phyloP scores from a whole-genome alignment of 139 green algal species.

The Zygnema cylindricum region DNA sequence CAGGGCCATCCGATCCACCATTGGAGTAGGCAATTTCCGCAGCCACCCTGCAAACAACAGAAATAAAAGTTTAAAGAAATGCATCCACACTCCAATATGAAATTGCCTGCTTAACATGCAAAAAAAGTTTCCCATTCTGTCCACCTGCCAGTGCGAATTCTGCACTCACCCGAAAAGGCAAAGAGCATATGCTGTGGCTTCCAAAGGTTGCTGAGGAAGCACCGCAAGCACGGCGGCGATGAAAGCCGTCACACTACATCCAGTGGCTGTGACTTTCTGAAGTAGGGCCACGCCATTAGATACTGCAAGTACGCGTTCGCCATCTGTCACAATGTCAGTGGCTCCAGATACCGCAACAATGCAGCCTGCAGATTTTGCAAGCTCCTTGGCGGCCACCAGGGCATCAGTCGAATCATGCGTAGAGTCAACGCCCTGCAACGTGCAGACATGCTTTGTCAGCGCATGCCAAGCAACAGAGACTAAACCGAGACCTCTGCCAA shows the following conservation, averaged over 20 bases:
- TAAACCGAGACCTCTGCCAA: too few species aligned
- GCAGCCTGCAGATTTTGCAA: background rate
- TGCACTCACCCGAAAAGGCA: slow-evolving; percentile 36
- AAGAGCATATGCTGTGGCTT: slow-evolving; percentile 40
- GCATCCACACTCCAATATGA: background rate
- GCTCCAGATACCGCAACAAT: slow-evolving; percentile 52
- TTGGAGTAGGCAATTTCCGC: slow-evolving; percentile 19
- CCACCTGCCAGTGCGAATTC: too few species aligned
- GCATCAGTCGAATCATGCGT: slow-evolving; percentile 29
- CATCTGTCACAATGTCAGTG: slow-evolving; percentile 51
- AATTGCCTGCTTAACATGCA: too few species aligned
- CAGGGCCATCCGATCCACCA: slow-evolving; percentile 4
- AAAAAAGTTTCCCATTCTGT: background rate
- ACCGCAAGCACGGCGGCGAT: slow-evolving; percentile 34
- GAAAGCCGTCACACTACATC: slow-evolving; percentile 49
- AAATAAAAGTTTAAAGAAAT: background rate
- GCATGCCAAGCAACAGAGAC: too few species aligned
- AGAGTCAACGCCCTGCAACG: slow-evolving; percentile 47
- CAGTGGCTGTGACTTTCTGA: slow-evolving; percentile 44
- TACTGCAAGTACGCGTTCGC: slow-evolving; percentile 12
- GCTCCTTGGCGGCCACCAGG: slow-evolving; percentile 34
- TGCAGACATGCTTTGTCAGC: too few species aligned
- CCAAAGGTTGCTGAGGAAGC: slow-evolving; percentile 9
- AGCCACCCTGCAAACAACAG: slow-evolving; percentile 48
- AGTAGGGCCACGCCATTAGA: slow-evolving; percentile 41